Base-by-base conservation (phyloP, 768 basidiomycete species). In the Suillus decipiens region DNA sequence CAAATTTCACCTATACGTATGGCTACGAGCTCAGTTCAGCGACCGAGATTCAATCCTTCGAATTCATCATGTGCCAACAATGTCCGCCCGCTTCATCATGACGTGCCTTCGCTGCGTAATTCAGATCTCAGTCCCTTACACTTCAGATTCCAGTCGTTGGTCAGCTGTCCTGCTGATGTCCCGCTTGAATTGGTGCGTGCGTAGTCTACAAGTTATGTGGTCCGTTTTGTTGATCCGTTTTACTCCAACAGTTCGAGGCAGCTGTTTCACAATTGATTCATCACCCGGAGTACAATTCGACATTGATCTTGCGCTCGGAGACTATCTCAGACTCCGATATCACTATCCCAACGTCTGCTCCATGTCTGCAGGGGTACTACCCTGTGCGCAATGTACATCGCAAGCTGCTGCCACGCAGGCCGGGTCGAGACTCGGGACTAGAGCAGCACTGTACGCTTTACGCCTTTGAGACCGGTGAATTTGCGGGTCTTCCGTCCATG, bases 251-350 rank as follows among this genome's bases (percentile, higher is more conserved):
- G 93, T 97, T 97, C 71, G 85, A 90, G 66, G 70, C 73, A 1
- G 92, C 90, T 0, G 73, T 90, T 37, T 84, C 82, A 31, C 89
- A 93, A 65, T 79, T 96, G 19, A 80, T 95, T 8, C 84, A 90
- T 42, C 94, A 96, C 71, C 96, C 96, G 7, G 96, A 98, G 71
- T 93, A 93, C 73, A 96, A 96, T 71, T 94, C 93, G 0, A 90
- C 92, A 0, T 83, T 96, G 33, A 96, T 98, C 62, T 78, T 98
- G 19, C 86, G 96, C 2, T 91, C 95, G 0, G 92, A 96, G 43
- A 84, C 83, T 3, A 56, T 91, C 22, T 71, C 73, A 7, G 82
- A 87, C 51, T 69, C 77, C 37, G 9, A 17, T 1, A 17, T 31
- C 33, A 63, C 70, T 9, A 73, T 81, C 48, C 79, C 81, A 0